phyloP scores from a whole-genome alignment of 1,284 basidiomycete genomes.

The Austroboletus sp. region DNA sequence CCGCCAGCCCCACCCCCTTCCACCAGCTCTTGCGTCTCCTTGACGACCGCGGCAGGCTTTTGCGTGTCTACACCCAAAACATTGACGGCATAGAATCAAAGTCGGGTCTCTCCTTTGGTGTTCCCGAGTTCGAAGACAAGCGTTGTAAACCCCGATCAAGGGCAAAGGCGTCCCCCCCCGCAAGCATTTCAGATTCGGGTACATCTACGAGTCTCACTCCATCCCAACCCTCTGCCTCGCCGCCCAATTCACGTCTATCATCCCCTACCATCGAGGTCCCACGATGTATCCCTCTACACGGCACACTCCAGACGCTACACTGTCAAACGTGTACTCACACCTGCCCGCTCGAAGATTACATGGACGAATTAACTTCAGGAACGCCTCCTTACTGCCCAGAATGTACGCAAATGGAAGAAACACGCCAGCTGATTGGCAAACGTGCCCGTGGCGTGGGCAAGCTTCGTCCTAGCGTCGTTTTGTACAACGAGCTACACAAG shows the following conservation, averaged over 20 bases:
- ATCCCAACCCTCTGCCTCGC: slow-evolving; percentile 17
- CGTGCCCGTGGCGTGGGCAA: slow-evolving; percentile 76
- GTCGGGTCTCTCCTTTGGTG: slow-evolving; percentile 73
- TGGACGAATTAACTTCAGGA: slow-evolving; percentile 52
- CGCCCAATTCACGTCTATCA: slow-evolving; percentile 33
- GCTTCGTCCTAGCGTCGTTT: slow-evolving; percentile 80
- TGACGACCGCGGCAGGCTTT: slow-evolving; percentile 70
- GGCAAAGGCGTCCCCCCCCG: slow-evolving; percentile 27
- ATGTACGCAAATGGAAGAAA: slow-evolving; percentile 64
- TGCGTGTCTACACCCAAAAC: slow-evolving; percentile 92
- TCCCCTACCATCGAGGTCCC: slow-evolving; percentile 50
- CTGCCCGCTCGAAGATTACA: slow-evolving; percentile 56
- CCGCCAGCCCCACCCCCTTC: slow-evolving; percentile 77
- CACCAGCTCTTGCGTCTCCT: slow-evolving; percentile 71
- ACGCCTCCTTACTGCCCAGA: slow-evolving; percentile 72
- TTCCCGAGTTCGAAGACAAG: slow-evolving; percentile 56
- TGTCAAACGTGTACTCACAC: slow-evolving; percentile 77
- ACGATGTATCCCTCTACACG: slow-evolving; percentile 86
- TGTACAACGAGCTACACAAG: slow-evolving; percentile 87
- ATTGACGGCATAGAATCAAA: slow-evolving; percentile 87
- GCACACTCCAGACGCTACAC: slow-evolving; percentile 72
- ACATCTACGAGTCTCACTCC: slow-evolving; percentile 14
- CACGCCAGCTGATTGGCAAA: slow-evolving; percentile 70
- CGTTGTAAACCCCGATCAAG: slow-evolving; percentile 46
- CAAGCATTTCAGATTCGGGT: slow-evolving; percentile 12